phyloP scores from a whole-genome alignment of 768 basidiomycete genomes.

The Terana coerulea region DNA sequence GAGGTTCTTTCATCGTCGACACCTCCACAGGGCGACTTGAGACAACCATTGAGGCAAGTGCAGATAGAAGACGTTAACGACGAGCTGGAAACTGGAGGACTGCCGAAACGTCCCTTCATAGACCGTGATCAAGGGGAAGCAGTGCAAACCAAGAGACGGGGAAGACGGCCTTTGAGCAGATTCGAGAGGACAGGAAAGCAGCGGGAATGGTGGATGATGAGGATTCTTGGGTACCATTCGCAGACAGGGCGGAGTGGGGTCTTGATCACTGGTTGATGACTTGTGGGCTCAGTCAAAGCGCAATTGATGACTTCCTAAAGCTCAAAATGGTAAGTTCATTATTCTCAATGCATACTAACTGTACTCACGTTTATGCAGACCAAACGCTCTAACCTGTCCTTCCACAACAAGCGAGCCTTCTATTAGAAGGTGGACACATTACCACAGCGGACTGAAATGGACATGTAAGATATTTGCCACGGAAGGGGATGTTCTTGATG shows the following conservation, averaged over 20 bases:
- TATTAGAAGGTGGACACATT: slow-evolving; percentile 19
- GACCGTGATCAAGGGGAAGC: no score
- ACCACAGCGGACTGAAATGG: slow-evolving; percentile 17
- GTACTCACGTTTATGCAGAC: slow-evolving; percentile 6
- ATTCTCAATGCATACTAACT: neutral
- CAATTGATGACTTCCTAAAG: slow-evolving; percentile 8
- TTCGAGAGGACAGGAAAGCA: no score
- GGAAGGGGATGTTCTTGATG: slow-evolving; percentile 14
- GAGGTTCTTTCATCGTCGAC: no score
- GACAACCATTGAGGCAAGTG: no score
- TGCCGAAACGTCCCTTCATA: no score
- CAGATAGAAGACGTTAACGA: no score
- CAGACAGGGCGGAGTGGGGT: slow-evolving; percentile 5
- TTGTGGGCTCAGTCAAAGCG: neutral
- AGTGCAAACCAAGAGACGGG: no score
- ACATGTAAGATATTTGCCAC: slow-evolving; percentile 12
- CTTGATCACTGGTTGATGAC: neutral
- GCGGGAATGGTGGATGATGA: no score
- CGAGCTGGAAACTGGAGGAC: no score
- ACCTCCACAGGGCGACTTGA: no score
- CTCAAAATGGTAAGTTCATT: slow-evolving; percentile 11
- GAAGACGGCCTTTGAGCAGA: no score
- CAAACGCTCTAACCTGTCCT: slow-evolving; percentile 14
- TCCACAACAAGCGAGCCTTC: slow-evolving; percentile 15
- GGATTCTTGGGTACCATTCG: slow-evolving; percentile 18